Base-by-base conservation (phyloP, 768 basidiomycete species). In the Kwoniella newhampshirensis region DNA sequence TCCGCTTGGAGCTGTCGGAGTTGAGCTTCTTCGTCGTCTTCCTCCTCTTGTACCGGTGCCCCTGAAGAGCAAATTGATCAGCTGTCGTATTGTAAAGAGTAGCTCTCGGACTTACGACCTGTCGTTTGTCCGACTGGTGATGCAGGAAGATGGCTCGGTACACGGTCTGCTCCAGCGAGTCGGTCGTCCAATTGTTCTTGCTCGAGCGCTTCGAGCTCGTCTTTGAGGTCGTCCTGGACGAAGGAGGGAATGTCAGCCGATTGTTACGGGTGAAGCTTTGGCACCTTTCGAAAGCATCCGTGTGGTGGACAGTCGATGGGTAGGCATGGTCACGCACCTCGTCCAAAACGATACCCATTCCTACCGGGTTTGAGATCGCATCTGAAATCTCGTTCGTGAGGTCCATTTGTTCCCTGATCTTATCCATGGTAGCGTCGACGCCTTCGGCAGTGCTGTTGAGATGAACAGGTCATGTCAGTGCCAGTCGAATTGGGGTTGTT, bases 311-410 rank as follows among this genome's bases (percentile, higher is more conserved):
- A 41, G 40, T 6, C 6, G 6, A n/a, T 7, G 17, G 40, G 18
- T 3, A 4, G 36, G 30, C 8, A 32, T n/a, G 39, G 11, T 2
- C 4, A 76, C 81, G 63, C 68, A 89, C 92, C 71, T 92, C 89
- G 76, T 93, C 91, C 43, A 84, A 56, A 28, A 81, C 79, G 60
- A 82, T 74, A 32, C 83, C 83, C 46, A 80, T 79, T 51, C 81
- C 80, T 27, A 81, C 67, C 23, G 88, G 87, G 68, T 83, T 85
- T 42, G 90, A 87, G 69, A 98, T 89, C 50, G 87, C 84, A 12
- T 89, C 87, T 51, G 87, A 87, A 62, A 98, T 88, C 80, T 99
- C 96, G 71, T 87, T 87, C 51, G 92, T 91, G 62, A 94, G 81
- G 50, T 91, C 89, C 73, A 89, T 86, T 78, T 97, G 92, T 67